These are phyloP conservation scores for Astragalus membranaceus DNA, from an alignment of 306 rosid species.

Conservation along the genomic window DNA sequence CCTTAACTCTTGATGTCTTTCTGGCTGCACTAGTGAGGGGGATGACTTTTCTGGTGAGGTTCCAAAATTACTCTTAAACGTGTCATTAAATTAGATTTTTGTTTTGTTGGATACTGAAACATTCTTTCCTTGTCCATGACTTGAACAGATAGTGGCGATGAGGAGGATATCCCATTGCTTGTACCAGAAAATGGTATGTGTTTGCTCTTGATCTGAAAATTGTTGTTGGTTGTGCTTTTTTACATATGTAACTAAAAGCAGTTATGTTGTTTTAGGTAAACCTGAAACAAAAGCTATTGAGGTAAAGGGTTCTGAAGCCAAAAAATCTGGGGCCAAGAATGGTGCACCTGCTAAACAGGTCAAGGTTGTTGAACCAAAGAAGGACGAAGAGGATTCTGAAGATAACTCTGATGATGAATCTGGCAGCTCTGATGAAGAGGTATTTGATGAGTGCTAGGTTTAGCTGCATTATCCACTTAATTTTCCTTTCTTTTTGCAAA, in stretches of 20 bases:
- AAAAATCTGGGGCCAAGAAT: constrained; percentile 27
- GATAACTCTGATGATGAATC: constrained; percentile 23
- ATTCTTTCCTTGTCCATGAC: neutral
- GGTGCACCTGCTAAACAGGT: constrained; percentile 41
- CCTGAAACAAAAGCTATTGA: constrained; percentile 19
- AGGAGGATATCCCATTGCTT: constrained; percentile 24
- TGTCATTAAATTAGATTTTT: neutral
- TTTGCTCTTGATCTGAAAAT: neutral
- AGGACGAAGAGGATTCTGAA: constrained; percentile 37
- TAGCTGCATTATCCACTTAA: too few species aligned
- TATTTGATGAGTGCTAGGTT: neutral
- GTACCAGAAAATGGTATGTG: constrained; percentile 51
- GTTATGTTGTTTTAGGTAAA: constrained; percentile 34
- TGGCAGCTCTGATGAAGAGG: constrained; percentile 49
- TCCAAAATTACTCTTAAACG: neutral
- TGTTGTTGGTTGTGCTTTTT: neutral
- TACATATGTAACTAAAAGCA: neutral
- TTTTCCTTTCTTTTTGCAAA: too few species aligned
- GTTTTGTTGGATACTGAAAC: neutral
- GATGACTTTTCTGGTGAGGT: constrained; percentile 36
- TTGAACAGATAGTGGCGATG: constrained; percentile 35
- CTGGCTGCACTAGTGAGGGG: constrained; percentile 32
- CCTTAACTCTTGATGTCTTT: constrained; percentile 42
- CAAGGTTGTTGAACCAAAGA: constrained; percentile 50
- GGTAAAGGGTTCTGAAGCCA: constrained; percentile 25